Evolutionary conservation across 352 stramenopile genomes (phyloP).

Genomic region (Globisporangium recalcitrans): DNA sequence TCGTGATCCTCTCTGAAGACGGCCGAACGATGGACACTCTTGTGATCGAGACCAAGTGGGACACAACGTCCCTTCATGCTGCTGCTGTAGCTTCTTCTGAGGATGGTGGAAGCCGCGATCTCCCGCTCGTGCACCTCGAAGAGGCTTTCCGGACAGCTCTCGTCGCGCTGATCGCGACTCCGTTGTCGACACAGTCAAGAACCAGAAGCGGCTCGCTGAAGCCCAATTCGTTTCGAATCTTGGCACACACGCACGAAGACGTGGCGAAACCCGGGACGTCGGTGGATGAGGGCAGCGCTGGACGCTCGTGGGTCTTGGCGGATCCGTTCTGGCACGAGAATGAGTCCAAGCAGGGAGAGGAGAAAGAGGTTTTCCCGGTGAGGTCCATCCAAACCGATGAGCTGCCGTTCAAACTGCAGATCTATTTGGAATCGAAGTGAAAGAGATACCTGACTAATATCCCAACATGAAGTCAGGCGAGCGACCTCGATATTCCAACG

Average conservation of each 20-base stretch:
- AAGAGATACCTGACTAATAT: background rate
- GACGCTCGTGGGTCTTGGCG: conserved; percentile 68
- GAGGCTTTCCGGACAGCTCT: conserved; percentile 58
- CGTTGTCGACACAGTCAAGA: conserved; percentile 8
- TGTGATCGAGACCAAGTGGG: conserved; percentile 50
- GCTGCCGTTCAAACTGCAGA: conserved; percentile 46
- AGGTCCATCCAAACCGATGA: conserved; percentile 32
- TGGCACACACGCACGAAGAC: conserved; percentile 58
- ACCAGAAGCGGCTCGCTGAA: background rate
- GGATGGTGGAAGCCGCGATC: background rate
- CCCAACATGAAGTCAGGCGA: background rate
- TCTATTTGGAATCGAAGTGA: conserved; percentile 46
- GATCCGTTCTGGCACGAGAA: conserved; percentile 50
- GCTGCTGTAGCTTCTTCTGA: background rate
- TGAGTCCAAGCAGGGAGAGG: conserved; percentile 16
- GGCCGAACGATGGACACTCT: conserved; percentile 42
- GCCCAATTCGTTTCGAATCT: conserved; percentile 58
- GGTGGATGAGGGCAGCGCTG: conserved; percentile 31
- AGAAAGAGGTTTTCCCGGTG: conserved; percentile 33
- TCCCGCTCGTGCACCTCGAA: conserved; percentile 48
- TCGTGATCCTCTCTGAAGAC: conserved; percentile 49
- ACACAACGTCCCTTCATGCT: background rate
- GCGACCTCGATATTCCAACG: background rate
- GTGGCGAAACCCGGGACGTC: conserved; percentile 24
- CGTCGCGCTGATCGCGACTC: conserved; percentile 45